A percentile compares a stretch with the other conserved stretches of the same genome.
Conservation (phyloP, 306 rosid species). For the Pyrus communis region DNA sequence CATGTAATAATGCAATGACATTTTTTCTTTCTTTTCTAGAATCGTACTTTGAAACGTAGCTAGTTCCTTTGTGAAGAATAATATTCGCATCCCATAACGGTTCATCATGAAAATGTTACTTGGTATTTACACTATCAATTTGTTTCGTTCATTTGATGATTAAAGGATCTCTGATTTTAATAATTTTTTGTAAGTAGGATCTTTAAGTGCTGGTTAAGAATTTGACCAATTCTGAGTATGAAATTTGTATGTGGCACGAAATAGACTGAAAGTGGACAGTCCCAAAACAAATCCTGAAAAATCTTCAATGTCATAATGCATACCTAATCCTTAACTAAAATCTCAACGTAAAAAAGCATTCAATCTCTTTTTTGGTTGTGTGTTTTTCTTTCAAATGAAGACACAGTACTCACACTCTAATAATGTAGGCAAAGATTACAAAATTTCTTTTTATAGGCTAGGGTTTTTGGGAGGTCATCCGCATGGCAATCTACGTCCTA, state of each 20-base stretch:
- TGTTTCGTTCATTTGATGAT: background rate
- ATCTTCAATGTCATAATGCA: background rate
- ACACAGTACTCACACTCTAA: background rate
- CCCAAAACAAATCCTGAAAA: background rate
- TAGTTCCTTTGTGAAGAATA: background rate
- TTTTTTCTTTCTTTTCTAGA: background rate
- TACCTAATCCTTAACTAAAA: background rate
- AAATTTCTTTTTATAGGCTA: background rate
- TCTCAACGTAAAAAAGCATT: constrained; percentile 1
- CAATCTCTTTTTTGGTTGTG: background rate
- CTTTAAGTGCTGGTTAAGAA: background rate
- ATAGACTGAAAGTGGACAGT: background rate
- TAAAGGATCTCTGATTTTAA: fast-evolving
- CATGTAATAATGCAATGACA: background rate
- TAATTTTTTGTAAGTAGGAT: no score
- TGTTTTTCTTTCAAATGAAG: background rate
- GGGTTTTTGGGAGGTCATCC: background rate
- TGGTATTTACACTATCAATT: background rate
- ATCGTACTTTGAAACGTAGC: background rate
- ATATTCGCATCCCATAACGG: no score
- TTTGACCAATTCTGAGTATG: no score
- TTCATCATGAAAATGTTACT: no score
- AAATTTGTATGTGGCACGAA: background rate
- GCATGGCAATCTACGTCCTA: background rate
- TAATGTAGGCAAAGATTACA: background rate